Conservation (phyloP, 2,329 filamentous ascomycete species). For the Cercospora zeina region DNA sequence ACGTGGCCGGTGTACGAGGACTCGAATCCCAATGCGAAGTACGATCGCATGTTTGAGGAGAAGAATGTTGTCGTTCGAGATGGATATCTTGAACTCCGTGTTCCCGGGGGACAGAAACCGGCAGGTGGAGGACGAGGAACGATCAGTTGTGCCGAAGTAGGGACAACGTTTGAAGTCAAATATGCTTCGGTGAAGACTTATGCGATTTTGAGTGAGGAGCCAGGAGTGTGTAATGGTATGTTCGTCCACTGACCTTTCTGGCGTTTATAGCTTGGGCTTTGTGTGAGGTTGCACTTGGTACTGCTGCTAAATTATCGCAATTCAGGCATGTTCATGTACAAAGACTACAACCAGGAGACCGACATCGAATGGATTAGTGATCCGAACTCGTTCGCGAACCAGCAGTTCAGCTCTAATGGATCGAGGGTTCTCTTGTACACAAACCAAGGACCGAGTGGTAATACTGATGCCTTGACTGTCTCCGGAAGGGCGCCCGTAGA, state of each 20-base stretch:
- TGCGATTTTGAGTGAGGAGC: conserved; percentile 15
- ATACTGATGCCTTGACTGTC: conserved; percentile 9
- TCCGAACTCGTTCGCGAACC: conserved; percentile 25
- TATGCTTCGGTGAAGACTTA: conserved; percentile 27
- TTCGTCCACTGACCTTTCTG: conserved; percentile 11
- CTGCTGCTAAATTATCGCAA: background rate
- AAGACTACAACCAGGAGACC: conserved; percentile 27
- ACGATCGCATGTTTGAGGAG: conserved; percentile 5
- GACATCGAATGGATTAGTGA: conserved; percentile 34
- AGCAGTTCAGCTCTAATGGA: conserved; percentile 17
- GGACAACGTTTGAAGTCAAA: conserved; percentile 21
- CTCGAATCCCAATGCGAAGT: conserved; percentile 4
- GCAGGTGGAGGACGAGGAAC: conserved; percentile 9
- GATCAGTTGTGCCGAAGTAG: conserved; percentile 24
- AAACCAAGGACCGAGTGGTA: conserved; percentile 25
- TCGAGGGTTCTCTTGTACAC: conserved; percentile 25
- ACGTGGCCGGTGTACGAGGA: conserved; percentile 11
- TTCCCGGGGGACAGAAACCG: conserved; percentile 19
- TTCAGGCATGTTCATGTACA: conserved; percentile 30
- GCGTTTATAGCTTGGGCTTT: background rate
- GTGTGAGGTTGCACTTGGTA: background rate
- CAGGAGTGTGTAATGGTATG: conserved; percentile 18
- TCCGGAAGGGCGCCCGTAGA: conserved; percentile 16
- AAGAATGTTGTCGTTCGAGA: conserved; percentile 17
- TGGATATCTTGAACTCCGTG: conserved; percentile 24